Conservation (phyloP, 257 asterid species). For the Nicotiana tomentosiformis region DNA sequence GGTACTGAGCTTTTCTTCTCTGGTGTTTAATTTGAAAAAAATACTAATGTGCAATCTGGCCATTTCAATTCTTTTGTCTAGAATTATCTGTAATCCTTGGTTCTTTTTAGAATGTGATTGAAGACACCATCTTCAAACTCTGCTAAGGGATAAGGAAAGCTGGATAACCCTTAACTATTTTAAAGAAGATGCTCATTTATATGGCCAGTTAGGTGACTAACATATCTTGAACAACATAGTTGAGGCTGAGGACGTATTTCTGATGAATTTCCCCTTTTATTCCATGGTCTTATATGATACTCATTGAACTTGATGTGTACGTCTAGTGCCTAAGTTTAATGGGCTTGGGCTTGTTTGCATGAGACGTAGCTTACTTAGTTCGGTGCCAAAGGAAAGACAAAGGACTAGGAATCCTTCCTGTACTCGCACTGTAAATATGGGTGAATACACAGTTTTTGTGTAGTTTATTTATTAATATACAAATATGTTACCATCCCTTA, state of each 20-base stretch:
- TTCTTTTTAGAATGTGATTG: neutral
- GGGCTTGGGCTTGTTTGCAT: neutral
- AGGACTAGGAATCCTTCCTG: neutral
- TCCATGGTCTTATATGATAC: neutral
- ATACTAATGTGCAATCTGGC: neutral
- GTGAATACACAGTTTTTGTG: too few relatives aligned
- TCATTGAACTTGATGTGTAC: neutral
- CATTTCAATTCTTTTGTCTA: neutral
- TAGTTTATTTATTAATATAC: too few relatives aligned
- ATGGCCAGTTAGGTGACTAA: neutral
- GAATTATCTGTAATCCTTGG: neutral
- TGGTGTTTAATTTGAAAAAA: neutral
- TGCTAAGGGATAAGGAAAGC: neutral
- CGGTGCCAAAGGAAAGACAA: neutral
- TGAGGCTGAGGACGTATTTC: neutral
- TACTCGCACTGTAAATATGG: too few relatives aligned
- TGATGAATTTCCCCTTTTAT: neutral
- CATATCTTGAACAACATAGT: neutral
- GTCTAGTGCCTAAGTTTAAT: neutral
- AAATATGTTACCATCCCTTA: too few relatives aligned
- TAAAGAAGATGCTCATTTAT: neutral
- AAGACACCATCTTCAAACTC: neutral
- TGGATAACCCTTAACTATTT: neutral
- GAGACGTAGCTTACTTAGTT: neutral
- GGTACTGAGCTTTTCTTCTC: slow-evolving; percentile 31